Conservation (phyloP, 148 eudicot genomes). For the Heliamphora exappendiculata region DNA sequence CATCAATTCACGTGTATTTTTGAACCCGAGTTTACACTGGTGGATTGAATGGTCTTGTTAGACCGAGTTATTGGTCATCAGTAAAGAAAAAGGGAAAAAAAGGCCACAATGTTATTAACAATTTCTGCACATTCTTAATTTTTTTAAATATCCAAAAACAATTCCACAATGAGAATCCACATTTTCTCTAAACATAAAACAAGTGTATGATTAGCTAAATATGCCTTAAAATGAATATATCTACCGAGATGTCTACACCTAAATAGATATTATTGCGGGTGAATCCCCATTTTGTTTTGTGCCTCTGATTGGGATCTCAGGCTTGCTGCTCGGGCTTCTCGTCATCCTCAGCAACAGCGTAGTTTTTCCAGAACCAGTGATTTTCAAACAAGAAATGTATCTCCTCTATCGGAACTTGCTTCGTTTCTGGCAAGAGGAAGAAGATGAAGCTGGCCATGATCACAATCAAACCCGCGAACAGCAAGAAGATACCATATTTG, state of each 20-base stretch:
- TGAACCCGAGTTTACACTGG: too few relatives aligned
- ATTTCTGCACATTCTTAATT: not conserved
- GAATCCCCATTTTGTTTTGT: not conserved
- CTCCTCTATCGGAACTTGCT: slow-evolving; percentile 94
- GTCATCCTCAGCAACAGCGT: not conserved
- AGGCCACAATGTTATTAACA: slow-evolving; percentile 37
- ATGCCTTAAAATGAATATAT: not conserved
- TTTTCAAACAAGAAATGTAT: slow-evolving; percentile 61
- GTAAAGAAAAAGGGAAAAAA: slow-evolving; percentile 52
- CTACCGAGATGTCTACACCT: too few relatives aligned
- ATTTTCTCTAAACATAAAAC: not conserved
- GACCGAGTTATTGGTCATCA: too few relatives aligned
- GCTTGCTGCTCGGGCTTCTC: not conserved
- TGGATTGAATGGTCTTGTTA: too few relatives aligned
- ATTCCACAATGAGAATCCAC: not conserved
- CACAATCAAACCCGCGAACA: slow-evolving; percentile 66
- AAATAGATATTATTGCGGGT: not conserved
- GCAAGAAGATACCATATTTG: slow-evolving; percentile 69
- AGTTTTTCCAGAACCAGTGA: slow-evolving; percentile 84
- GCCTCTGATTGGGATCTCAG: not conserved
- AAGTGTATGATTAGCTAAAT: not conserved
- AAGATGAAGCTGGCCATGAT: slow-evolving; percentile 54
- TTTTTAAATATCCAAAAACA: not conserved
- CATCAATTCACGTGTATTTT: not conserved
- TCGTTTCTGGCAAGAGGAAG: slow-evolving; percentile 82